Percentiles rank a stretch among this genome's conserved stretches.
Conservation (phyloP, 2,329 filamentous ascomycete species). For the Penicillium palitans region DNA sequence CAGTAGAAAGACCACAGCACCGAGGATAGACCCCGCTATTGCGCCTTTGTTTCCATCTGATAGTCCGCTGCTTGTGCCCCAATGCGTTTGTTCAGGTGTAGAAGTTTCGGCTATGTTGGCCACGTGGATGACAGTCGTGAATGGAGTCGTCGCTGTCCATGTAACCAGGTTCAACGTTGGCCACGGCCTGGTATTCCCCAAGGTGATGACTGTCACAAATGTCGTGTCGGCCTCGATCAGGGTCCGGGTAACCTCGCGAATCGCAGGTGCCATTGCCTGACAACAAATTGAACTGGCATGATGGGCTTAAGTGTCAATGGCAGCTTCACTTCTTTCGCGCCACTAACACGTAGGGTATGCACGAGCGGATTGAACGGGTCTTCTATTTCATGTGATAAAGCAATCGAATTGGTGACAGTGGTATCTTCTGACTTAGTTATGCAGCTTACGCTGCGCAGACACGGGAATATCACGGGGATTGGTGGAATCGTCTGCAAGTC, state of each 20-base stretch:
- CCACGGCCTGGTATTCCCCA: neutral
- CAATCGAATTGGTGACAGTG: neutral
- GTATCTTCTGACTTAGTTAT: conserved; percentile 8
- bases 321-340: conserved; percentile 2
- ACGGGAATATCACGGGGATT: neutral
- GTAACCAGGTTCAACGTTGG: neutral
- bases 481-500: neutral
- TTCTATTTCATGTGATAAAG: neutral
- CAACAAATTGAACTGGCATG: neutral
- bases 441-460: conserved; percentile 5
- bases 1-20: neutral
- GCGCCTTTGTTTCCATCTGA: conserved; percentile 1
- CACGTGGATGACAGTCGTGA: neutral
- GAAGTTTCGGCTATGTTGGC: neutral
- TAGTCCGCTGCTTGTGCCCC: neutral
- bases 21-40: conserved; percentile 6
- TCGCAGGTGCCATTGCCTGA: conserved; percentile 8
- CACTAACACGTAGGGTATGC: conserved; percentile 7
- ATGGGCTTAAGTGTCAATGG: neutral
- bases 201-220: neutral
- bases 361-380: conserved; percentile 2
- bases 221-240: neutral
- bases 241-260: neutral
- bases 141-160: neutral
- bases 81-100: neutral